Evolutionary conservation across 2,329 filamentous ascomycete genomes (phyloP).

Genomic region (Cladophialophora carrionii): DNA sequence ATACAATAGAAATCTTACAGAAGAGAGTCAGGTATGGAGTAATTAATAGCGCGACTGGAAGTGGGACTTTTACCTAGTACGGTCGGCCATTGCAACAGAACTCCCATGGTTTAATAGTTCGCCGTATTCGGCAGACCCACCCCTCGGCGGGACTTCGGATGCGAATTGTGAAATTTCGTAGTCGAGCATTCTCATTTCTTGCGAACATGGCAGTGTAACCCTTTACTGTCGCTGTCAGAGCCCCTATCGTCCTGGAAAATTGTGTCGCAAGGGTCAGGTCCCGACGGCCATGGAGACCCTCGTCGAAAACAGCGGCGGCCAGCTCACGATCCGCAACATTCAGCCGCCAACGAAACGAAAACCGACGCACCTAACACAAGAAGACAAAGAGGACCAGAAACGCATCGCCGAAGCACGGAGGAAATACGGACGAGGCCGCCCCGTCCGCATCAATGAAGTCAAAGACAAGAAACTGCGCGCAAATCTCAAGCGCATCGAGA

Average conservation of each 20-base stretch:
- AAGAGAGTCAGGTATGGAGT: not conserved
- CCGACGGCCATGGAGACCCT: conserved; percentile 34
- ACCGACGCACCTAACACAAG: conserved; percentile 34
- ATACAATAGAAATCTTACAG: not conserved
- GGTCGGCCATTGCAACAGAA: not conserved
- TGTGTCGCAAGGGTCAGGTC: not conserved
- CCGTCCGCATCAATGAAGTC: conserved; percentile 71
- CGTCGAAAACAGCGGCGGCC: conserved; percentile 37
- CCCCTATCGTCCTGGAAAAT: too few relatives aligned
- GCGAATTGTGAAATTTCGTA: conserved; percentile 13
- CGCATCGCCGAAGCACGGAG: conserved; percentile 62
- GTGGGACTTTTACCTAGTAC: too few relatives aligned
- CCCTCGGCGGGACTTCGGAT: conserved; percentile 11
- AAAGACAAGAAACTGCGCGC: conserved; percentile 88
- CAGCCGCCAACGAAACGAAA: conserved; percentile 36
- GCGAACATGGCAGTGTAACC: not conserved
- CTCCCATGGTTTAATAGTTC: not conserved
- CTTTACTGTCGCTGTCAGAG: not conserved
- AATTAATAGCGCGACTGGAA: not conserved
- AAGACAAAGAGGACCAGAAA: conserved; percentile 48
- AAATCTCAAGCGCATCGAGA: conserved; percentile 77
- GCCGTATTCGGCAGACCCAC: not conserved
- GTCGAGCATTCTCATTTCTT: not conserved
- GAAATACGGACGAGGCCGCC: conserved; percentile 81
- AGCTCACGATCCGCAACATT: conserved; percentile 38